Conservation (phyloP, 2,329 filamentous ascomycete species). For the Rachicladosporium sp. region DNA sequence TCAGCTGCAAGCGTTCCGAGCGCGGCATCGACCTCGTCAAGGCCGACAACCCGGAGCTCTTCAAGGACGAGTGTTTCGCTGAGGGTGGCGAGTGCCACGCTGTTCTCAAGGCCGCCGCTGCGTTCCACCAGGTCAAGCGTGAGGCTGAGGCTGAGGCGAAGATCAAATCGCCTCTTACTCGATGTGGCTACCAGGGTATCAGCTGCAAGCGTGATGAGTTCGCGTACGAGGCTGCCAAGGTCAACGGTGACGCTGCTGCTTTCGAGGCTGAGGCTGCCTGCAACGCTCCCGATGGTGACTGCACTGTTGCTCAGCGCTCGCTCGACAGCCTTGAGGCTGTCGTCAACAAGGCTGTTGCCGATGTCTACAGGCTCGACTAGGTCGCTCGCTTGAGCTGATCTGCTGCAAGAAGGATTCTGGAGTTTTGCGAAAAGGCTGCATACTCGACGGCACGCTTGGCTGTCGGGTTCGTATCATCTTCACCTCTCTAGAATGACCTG, state of each 20-base stretch:
- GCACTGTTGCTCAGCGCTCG: constrained; percentile 8
- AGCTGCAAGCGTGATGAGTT: constrained; percentile 3
- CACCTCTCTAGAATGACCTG: no score
- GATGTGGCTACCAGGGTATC: constrained; percentile 1
- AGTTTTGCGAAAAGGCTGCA: no score
- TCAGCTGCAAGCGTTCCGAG: constrained; percentile 29
- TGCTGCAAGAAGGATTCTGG: no score
- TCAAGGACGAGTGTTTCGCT: constrained; percentile 10
- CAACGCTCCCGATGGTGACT: constrained; percentile 8
- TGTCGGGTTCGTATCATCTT: no score
- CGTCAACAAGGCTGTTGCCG: constrained; percentile 4
- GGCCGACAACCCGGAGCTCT: neutral
- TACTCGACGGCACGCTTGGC: no score
- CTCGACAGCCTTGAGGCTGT: constrained; percentile 9
- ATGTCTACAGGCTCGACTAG: constrained; percentile 3
- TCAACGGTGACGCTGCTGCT: constrained; percentile 1
- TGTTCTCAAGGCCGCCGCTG: constrained; percentile 6
- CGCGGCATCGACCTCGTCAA: constrained; percentile 6
- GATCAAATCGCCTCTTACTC: constrained; percentile 29
- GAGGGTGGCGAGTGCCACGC: constrained; percentile 16
- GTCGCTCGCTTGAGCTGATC: no score
- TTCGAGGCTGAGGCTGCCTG: constrained; percentile 8
- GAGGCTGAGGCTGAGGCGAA: constrained; percentile 14
- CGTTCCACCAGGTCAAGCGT: no score
- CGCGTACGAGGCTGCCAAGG: neutral